These are phyloP conservation scores for Podila verticillata DNA, from an alignment of 192 early-diverging fungal genomes.

Conservation along the genomic window DNA sequence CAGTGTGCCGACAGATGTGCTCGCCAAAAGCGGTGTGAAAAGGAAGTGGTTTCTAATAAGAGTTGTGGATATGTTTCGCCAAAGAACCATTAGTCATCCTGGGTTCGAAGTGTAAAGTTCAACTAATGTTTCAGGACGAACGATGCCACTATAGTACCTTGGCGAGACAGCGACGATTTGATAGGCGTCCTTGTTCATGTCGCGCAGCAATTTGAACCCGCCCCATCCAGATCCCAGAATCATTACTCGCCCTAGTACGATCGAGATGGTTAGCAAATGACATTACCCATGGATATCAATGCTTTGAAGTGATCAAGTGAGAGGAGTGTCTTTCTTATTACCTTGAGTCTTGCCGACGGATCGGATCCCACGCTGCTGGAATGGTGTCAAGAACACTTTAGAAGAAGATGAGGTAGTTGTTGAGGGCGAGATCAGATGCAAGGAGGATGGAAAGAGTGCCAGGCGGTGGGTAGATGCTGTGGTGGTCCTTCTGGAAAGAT, in stretches of 20 bases:
- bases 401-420: neutral
- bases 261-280: constrained; percentile 23
- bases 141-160: constrained; percentile 48
- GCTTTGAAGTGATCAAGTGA: neutral
- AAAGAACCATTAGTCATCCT: neutral
- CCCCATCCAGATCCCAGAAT: constrained; percentile 70
- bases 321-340: neutral
- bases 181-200: constrained; percentile 71
- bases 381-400: neutral
- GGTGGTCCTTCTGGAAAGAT: too few relatives aligned
- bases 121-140: too few relatives aligned
- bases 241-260: constrained; percentile 20
- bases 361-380: constrained; percentile 31
- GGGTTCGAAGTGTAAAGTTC: too few relatives aligned
- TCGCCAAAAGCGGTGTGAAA: constrained; percentile 90
- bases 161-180: constrained; percentile 84
- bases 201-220: constrained; percentile 78
- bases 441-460: too few relatives aligned
- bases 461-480: too few relatives aligned
- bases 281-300: constrained; percentile 26
- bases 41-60: constrained; percentile 78
- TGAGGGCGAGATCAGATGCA: neutral
- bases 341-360: constrained; percentile 57
- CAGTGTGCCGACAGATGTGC: constrained; percentile 84
- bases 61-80: neutral